phyloP scores from a whole-genome alignment of 2,329 filamentous ascomycete species.

The Aspergillus sp. region DNA sequence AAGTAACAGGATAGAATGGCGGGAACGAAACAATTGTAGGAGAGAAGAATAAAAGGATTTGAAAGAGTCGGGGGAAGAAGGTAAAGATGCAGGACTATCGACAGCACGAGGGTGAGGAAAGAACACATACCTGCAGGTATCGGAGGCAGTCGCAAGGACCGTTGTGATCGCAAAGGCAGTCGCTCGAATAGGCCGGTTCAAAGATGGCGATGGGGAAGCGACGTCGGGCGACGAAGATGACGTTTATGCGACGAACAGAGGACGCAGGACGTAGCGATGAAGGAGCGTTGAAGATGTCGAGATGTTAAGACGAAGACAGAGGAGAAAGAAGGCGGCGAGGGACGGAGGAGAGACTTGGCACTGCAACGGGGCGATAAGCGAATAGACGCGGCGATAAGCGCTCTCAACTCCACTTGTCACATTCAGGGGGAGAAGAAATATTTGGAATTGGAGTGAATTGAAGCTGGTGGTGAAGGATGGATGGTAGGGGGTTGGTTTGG shows the following conservation, averaged over 20 bases:
- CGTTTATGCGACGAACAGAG: conserved; percentile 1
- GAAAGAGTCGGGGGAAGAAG: neutral
- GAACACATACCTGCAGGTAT: conserved; percentile 9
- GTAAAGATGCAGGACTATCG: neutral
- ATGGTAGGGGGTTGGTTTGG: too few species aligned
- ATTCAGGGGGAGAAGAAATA: neutral
- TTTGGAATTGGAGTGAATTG: neutral
- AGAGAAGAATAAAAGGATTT: conserved; percentile 9
- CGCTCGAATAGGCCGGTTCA: conserved; percentile 3
- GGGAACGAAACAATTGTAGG: too few species aligned
- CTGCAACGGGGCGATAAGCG: neutral
- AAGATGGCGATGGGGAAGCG: conserved; percentile 7
- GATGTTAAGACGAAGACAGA: conserved; percentile 5
- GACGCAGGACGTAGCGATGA: conserved; percentile 1
- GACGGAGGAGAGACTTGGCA: neutral
- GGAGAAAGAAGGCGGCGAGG: neutral
- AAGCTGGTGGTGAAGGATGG: too few species aligned
- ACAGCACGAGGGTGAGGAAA: conserved; percentile 6
- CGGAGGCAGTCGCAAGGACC: neutral
- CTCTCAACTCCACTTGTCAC: neutral
- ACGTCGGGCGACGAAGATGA: neutral
- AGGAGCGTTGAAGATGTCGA: neutral
- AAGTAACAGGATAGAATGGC: neutral
- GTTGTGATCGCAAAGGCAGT: conserved; percentile 5
- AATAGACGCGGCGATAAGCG: conserved; percentile 12